phyloP scores from a whole-genome alignment of 2,329 filamentous ascomycete species.

The Nemania serpens region DNA sequence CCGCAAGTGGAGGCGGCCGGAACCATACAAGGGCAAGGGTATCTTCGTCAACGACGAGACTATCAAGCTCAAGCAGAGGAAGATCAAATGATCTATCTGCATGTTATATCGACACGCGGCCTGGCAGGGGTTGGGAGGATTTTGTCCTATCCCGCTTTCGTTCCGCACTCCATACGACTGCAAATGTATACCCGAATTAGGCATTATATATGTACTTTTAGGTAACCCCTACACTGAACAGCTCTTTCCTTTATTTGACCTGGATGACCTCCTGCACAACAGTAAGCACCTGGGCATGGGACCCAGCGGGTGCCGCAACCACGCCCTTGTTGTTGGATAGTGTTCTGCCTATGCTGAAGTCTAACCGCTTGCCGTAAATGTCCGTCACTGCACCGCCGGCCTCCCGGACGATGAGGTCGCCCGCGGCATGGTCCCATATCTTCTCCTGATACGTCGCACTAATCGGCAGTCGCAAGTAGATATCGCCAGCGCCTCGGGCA shows the following conservation, averaged over 20 bases:
- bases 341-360: slow-evolving; percentile 87
- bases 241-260: slow-evolving; percentile 42
- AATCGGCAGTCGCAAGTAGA: slow-evolving; percentile 89
- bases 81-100: slow-evolving; percentile 72
- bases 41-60: slow-evolving; percentile 98
- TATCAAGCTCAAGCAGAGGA: slow-evolving; percentile 98
- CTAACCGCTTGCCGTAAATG: slow-evolving; percentile 78
- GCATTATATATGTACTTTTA: slow-evolving; percentile 36
- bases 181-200: slow-evolving; percentile 33
- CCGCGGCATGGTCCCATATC: slow-evolving; percentile 99
- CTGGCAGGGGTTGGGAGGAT: slow-evolving; percentile 8
- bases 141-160: slow-evolving; percentile 25
- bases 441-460: slow-evolving; percentile 93
- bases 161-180: slow-evolving; percentile 35
- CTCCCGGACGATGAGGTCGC: slow-evolving; percentile 91
- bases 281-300: slow-evolving; percentile 76
- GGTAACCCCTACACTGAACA: slow-evolving; percentile 26
- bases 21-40: slow-evolving; percentile 99
- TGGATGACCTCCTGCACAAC: slow-evolving; percentile 81
- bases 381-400: slow-evolving; percentile 93
- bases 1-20: slow-evolving; percentile 83
- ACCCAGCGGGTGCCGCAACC: slow-evolving; percentile 78
- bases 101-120: slow-evolving; percentile 17
- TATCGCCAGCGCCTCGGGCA: slow-evolving; percentile 88
- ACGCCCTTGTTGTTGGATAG: slow-evolving; percentile 91